These are phyloP conservation scores for Cladosporium sp. DNA, from an alignment of 2,329 filamentous ascomycete genomes.

Conservation along the genomic window DNA sequence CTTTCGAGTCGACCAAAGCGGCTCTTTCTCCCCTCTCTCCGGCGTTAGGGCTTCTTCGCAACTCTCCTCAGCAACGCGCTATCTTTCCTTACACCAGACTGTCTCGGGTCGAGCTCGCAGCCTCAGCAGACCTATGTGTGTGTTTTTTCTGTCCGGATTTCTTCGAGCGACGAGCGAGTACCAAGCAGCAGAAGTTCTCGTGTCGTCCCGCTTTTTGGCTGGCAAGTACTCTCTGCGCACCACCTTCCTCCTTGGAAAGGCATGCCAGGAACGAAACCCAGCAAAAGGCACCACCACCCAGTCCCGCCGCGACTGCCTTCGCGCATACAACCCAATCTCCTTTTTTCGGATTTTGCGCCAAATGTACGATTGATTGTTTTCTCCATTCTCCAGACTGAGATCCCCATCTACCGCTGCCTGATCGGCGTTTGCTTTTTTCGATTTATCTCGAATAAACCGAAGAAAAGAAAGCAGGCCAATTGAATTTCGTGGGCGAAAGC, in stretches of 20 bases:
- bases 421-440: no score
- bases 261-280: neutral
- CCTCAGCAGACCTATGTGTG: neutral
- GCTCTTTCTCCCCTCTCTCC: no score
- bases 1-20: no score
- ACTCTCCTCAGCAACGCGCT: no score
- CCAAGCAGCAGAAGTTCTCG: neutral
- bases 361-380: neutral
- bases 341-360: neutral
- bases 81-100: no score
- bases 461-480: no score
- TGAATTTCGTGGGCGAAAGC: no score
- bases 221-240: neutral
- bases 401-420: no score
- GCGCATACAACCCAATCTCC: conserved; percentile 7
- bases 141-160: neutral
- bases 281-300: conserved; percentile 2
- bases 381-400: no score
- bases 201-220: neutral
- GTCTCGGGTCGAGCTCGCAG: conserved; percentile 8
- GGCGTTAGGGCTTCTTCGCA: no score
- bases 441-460: no score
- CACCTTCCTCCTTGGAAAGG: neutral
- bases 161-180: neutral
- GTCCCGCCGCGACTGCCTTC: conserved; percentile 8